phyloP scores from a whole-genome alignment of 2,329 filamentous ascomycete species.

The Fusarium sp. region DNA sequence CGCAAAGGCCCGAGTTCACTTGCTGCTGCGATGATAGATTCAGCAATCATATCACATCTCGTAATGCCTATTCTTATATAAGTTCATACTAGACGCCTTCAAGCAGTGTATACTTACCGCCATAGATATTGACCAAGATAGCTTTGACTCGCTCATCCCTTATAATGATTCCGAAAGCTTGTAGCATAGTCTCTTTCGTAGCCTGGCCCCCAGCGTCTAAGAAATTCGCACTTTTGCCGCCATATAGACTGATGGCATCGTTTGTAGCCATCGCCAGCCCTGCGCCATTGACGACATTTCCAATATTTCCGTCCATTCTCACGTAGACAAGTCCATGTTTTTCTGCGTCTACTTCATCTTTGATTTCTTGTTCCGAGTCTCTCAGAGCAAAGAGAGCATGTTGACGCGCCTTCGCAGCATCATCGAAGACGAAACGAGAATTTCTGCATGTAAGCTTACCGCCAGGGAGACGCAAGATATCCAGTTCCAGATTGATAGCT shows the following conservation, averaged over 20 bases:
- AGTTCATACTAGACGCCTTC: accelerated
- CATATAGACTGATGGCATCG: slow-evolving; percentile 76
- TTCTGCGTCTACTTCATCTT: slow-evolving; percentile 53
- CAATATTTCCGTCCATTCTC: slow-evolving; percentile 71
- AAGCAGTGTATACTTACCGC: slow-evolving; percentile 42
- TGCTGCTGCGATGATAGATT: slow-evolving; percentile 59
- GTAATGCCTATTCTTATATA: slow-evolving; percentile 54
- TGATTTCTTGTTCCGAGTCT: slow-evolving; percentile 49
- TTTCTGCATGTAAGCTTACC: slow-evolving; percentile 49
- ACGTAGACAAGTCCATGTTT: slow-evolving; percentile 83
- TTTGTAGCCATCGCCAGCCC: slow-evolving; percentile 93
- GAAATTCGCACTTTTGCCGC: slow-evolving; percentile 82
- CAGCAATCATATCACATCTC: slow-evolving; percentile 62
- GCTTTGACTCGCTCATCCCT: slow-evolving; percentile 77
- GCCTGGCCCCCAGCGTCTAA: slow-evolving; percentile 91
- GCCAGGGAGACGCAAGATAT: slow-evolving; percentile 48
- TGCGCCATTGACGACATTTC: slow-evolving; percentile 88
- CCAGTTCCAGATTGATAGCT: slow-evolving; percentile 58
- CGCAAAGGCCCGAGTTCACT: slow-evolving; percentile 50
- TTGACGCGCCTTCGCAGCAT: slow-evolving; percentile 58
- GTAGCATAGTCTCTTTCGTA: slow-evolving; percentile 81
- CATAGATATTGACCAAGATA: slow-evolving; percentile 68
- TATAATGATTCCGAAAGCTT: slow-evolving; percentile 78
- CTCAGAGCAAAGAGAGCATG: slow-evolving; percentile 52
- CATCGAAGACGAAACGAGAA: slow-evolving; percentile 60